phyloP scores from a whole-genome alignment of 257 asterid species.

The Solanum medicagineum region DNA sequence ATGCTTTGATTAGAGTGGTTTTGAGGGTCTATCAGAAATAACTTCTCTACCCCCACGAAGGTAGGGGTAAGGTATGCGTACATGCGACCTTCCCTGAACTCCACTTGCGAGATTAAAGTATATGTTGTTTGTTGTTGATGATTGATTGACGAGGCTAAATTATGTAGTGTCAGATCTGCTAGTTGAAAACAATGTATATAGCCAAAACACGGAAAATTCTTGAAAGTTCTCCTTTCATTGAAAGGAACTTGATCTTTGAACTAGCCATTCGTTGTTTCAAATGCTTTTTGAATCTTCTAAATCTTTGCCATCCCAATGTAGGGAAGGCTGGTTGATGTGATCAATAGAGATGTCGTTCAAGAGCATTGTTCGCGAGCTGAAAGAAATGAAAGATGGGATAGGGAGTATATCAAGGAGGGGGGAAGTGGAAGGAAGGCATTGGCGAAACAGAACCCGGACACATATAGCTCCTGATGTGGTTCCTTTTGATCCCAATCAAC shows the following conservation, averaged over 20 bases:
- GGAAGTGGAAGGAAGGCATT: slow-evolving; percentile 3
- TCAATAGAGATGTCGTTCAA: slow-evolving; percentile 11
- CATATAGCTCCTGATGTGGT: slow-evolving; percentile 10
- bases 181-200: not conserved
- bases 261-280: not conserved
- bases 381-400: slow-evolving; percentile 17
- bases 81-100: not conserved
- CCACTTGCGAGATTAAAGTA: not conserved
- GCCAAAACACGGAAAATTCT: not conserved
- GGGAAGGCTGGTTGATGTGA: not conserved
- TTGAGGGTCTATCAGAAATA: not conserved
- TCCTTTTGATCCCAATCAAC: slow-evolving; percentile 1
- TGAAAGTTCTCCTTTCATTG: not conserved
- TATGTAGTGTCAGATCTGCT: not conserved
- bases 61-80: not conserved
- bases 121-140: not conserved
- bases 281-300: not conserved
- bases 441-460: slow-evolving; percentile 5
- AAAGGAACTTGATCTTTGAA: not conserved
- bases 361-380: slow-evolving; percentile 14
- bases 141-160: not conserved
- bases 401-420: slow-evolving; percentile 18
- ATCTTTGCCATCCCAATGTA: not conserved
- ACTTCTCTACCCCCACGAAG: not conserved
- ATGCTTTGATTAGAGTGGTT: not conserved